phyloP scores from a whole-genome alignment of 306 rosid species.

The Cucurbita pepo region DNA sequence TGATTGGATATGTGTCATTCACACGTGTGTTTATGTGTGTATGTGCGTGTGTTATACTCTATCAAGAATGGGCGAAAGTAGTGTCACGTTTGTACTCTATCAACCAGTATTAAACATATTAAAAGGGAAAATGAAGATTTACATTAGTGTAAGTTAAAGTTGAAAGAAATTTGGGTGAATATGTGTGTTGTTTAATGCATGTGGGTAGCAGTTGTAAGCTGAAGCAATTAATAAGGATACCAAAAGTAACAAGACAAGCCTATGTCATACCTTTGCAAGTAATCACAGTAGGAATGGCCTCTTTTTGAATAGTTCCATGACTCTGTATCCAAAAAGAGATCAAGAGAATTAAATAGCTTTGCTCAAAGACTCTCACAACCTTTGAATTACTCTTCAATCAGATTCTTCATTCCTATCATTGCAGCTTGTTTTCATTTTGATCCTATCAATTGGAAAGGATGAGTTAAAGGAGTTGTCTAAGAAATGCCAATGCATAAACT shows the following conservation, averaged over 20 bases:
- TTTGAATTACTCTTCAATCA: conserved; percentile 23
- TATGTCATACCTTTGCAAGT: background rate
- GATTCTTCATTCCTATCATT: conserved; percentile 15
- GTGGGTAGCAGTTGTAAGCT: background rate
- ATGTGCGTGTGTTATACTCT: too few species aligned
- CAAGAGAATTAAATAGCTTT: conserved; percentile 2
- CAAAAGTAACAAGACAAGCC: background rate
- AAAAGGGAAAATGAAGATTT: background rate
- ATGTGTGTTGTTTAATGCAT: background rate
- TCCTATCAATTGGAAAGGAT: background rate
- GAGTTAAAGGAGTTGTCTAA: background rate
- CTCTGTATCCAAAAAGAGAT: background rate
- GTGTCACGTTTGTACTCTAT: too few species aligned
- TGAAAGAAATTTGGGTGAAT: background rate
- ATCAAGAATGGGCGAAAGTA: too few species aligned
- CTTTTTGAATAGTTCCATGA: background rate
- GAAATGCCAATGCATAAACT: background rate
- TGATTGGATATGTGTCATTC: background rate
- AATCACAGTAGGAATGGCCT: background rate
- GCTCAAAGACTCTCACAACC: conserved; percentile 14
- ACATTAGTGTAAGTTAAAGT: background rate
- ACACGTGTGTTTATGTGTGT: background rate
- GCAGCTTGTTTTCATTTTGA: background rate
- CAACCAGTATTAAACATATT: too few species aligned
- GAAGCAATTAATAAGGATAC: background rate